A percentile compares a stretch with the other conserved stretches of the same genome.
phyloP scores from a whole-genome alignment of 2,329 filamentous ascomycete species.

The Pseudopithomyces maydicus region DNA sequence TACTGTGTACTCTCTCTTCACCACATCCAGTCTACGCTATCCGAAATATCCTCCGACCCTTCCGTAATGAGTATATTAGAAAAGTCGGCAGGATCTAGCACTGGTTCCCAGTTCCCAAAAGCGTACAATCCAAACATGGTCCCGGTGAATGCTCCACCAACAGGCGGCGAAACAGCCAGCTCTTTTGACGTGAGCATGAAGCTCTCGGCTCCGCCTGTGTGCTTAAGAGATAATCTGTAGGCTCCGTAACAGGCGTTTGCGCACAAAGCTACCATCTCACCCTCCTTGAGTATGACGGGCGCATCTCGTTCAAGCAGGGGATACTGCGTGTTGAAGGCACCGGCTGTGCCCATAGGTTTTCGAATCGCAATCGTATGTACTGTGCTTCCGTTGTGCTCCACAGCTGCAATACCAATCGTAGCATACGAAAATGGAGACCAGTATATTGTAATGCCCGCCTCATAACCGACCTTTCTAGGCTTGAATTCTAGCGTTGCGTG shows the following conservation, averaged over 20 bases:
- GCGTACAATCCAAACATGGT: conserved; percentile 55
- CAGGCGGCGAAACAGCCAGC: conserved; percentile 44
- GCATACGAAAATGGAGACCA: conserved; percentile 57
- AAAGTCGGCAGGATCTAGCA: conserved; percentile 51
- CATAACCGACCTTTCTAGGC: conserved; percentile 50
- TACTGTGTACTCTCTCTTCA: not conserved
- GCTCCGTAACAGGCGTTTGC: conserved; percentile 8
- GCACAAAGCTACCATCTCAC: conserved; percentile 2
- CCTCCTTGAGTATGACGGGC: conserved; percentile 8
- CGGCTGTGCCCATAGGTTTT: not conserved
- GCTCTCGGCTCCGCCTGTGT: conserved; percentile 23
- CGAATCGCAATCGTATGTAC: conserved; percentile 17
- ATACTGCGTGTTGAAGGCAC: not conserved
- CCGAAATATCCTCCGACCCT: not conserved
- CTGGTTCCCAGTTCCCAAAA: conserved; percentile 49
- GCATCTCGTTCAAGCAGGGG: not conserved
- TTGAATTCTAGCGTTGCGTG: conserved; percentile 53
- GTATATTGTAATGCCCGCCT: conserved; percentile 61
- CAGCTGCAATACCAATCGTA: conserved; percentile 46
- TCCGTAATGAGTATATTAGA: not conserved
- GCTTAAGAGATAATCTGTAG: conserved; percentile 11
- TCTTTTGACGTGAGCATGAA: conserved; percentile 29
- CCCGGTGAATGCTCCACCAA: conserved; percentile 51
- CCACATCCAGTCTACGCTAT: not conserved
- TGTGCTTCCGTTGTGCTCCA: not conserved